A percentile compares a stretch with the other conserved stretches of the same genome.
These are phyloP conservation scores for Raffaelea ambrosiae DNA, from an alignment of 2,329 filamentous ascomycete genomes.

Conservation along the genomic window DNA sequence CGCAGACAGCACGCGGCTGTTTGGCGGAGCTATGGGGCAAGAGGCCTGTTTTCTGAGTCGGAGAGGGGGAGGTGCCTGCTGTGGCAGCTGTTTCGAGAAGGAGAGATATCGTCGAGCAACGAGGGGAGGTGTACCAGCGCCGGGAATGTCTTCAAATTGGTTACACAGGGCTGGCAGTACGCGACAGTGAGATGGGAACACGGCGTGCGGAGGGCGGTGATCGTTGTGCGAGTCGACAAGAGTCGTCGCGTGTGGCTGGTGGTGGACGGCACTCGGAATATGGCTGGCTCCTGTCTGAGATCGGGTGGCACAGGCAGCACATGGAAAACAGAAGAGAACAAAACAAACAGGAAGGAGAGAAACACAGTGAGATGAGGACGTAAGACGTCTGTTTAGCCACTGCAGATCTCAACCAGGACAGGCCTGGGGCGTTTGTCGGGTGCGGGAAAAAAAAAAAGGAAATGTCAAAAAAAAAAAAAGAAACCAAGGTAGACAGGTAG, in stretches of 20 bases:
- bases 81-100: no score
- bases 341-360: not conserved
- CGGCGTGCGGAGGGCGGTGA: not conserved
- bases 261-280: not conserved
- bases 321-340: not conserved
- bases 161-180: not conserved
- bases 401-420: no score
- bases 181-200: not conserved
- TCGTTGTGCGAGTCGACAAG: not conserved
- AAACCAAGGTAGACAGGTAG: not conserved
- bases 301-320: slow-evolving; percentile 2
- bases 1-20: no score
- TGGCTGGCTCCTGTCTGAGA: not conserved
- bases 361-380: not conserved
- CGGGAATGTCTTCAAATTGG: not conserved
- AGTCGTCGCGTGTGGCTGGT: not conserved
- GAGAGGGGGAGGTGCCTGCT: no score
- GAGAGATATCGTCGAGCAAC: no score
- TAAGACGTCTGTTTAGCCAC: no score
- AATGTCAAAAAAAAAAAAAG: not conserved
- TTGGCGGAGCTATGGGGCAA: no score
- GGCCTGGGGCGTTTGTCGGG: not conserved
- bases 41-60: no score
- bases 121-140: no score
- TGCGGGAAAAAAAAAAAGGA: not conserved